Evolutionary conservation across 73 alveolate genomes (phyloP), one percentile per base, ranked within the genome.

Genomic region (Paramecium tetraurelia): DNA sequence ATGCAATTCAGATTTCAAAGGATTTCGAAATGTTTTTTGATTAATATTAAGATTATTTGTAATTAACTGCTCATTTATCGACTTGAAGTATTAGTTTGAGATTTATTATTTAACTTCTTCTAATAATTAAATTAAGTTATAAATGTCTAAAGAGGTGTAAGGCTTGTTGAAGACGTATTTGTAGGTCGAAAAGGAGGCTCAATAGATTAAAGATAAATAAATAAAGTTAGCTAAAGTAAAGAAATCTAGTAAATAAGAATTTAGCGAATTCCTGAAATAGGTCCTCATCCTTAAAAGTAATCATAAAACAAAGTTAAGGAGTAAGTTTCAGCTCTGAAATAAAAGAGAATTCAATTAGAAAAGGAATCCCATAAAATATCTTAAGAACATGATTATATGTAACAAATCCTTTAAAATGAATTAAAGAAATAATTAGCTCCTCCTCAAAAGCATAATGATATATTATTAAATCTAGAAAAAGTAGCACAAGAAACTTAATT

Each of bases 241-340:
- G 36, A 14, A 48, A 46, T 35, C 29, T 35, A 80, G 24, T 80
- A 44, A 80, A 21, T 80, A 80, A 44, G 46, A 80, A 18, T 40
- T 7, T 22, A 80, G 90, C 70, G 75, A 44, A 80, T 80, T 12
- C 90, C 90, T 43, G 76, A 80, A 40, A 80, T 43, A 80, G 43
- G 72, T 18, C 90, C 90, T 43, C 46, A 48, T 21, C 72, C 90
- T 22, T 46, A 59, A 20, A 80, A 48, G 57, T 22, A 44, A 40
- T 10, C 70, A 3, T 20, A 53, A 53, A 53, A 22, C 69, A 80
- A 48, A 22, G 75, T 80, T 46, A 80, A 80, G 57, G 75, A 80
- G 10, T n/a, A 44, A 40, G 57, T 80, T 7, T 22, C 43, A 80
- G 31, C 76, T 24, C 20, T 80, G 21, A 80, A 80, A 80, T 80